Percentiles rank a stretch among this genome's conserved stretches.
Conservation (phyloP, 257 asterid species). For the Rubia yunnanensis region DNA sequence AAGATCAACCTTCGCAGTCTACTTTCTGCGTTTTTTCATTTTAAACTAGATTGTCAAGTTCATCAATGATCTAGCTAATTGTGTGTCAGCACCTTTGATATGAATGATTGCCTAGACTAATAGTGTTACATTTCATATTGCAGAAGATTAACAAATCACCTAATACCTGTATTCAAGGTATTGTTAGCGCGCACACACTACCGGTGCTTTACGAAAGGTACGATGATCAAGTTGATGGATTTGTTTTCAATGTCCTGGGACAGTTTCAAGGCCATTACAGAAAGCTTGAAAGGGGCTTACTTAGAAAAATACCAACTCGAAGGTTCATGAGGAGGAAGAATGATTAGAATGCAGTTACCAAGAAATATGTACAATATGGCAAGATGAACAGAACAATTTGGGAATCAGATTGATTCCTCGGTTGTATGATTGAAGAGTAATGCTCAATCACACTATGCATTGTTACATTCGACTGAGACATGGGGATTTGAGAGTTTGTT, state of each 20-base stretch:
- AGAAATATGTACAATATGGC: neutral
- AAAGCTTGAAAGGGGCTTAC: conserved; percentile 56
- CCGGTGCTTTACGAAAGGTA: conserved; percentile 71
- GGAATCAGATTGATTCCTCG: neutral
- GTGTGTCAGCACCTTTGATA: neutral
- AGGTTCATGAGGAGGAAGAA: conserved; percentile 41
- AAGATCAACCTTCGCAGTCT: neutral
- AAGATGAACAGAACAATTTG: neutral
- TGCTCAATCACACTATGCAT: too few relatives aligned
- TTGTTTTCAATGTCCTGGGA: conserved; percentile 32
- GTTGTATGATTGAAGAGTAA: neutral
- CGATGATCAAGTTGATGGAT: conserved; percentile 61
- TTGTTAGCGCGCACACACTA: conserved; percentile 68
- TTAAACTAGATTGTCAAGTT: neutral
- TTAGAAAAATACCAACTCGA: conserved; percentile 40
- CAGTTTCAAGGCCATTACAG: conserved; percentile 48
- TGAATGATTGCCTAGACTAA: neutral
- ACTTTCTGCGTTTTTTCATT: neutral
- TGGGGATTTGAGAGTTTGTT: too few relatives aligned
- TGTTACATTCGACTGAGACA: too few relatives aligned
- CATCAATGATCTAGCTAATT: neutral
- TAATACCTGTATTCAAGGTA: conserved; percentile 31
- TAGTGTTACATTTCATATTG: neutral
- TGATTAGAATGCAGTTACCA: conserved; percentile 22
- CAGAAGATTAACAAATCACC: neutral